Evolutionary conservation across 2,329 filamentous ascomycete species (phyloP).

Genomic region (Colletotrichum navitas): DNA sequence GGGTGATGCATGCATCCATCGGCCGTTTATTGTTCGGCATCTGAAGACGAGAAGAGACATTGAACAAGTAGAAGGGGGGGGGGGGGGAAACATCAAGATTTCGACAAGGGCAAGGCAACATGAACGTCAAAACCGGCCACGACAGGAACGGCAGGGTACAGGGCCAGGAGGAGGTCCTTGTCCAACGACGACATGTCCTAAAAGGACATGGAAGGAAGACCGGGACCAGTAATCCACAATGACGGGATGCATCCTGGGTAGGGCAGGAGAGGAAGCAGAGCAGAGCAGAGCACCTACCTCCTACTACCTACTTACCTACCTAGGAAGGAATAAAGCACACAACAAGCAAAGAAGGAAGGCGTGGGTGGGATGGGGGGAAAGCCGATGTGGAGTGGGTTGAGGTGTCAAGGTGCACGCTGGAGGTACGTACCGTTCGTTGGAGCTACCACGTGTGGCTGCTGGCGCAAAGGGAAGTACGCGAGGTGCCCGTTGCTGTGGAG

Average conservation of each 20-base stretch:
- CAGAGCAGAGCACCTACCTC: neutral
- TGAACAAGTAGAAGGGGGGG: neutral
- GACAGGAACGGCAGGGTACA: constrained; percentile 17
- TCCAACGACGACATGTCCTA: constrained; percentile 10
- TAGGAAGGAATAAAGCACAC: too few species aligned
- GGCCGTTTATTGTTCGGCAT: neutral
- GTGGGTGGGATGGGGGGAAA: too few species aligned
- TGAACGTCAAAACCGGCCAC: constrained; percentile 15
- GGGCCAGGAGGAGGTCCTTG: constrained; percentile 21
- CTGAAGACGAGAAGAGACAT: neutral
- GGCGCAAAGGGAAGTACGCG: constrained; percentile 9
- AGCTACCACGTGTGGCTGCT: neutral
- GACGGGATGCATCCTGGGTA: constrained; percentile 4
- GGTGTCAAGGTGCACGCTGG: too few species aligned
- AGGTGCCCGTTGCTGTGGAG: constrained; percentile 50
- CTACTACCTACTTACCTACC: too few species aligned
- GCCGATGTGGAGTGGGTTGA: neutral
- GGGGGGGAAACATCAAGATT: neutral
- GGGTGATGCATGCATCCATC: neutral
- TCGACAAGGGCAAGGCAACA: neutral
- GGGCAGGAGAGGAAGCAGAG: too few species aligned
- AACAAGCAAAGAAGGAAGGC: neutral
- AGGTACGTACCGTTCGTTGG: too few species aligned
- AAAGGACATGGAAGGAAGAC: constrained; percentile 1
- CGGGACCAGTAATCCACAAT: constrained; percentile 14